phyloP scores from a whole-genome alignment of 257 asterid genomes.

The Eustoma russellianum region DNA sequence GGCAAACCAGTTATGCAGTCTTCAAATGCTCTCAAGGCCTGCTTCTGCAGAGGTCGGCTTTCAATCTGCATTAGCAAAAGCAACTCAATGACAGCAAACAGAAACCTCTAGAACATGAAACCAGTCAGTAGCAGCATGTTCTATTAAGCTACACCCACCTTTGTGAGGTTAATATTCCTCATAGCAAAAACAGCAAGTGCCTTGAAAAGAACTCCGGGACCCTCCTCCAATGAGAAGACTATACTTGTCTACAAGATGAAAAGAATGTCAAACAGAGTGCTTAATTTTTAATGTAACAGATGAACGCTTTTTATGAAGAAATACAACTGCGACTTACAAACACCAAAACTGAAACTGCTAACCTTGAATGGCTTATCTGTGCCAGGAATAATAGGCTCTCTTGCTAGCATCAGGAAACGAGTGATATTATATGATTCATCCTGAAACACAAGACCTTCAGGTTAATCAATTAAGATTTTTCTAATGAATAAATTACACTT shows the following conservation, averaged over 20 bases:
- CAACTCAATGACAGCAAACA: background rate
- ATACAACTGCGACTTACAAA: background rate
- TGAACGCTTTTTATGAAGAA: too few relatives aligned
- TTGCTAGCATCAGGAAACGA: slow-evolving; percentile 93
- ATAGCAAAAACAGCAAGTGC: slow-evolving; percentile 96
- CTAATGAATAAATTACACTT: too few relatives aligned
- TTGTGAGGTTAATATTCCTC: slow-evolving; percentile 91
- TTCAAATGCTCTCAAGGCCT: slow-evolving; percentile 54
- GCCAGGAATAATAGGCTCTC: slow-evolving; percentile 98
- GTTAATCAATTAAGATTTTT: slow-evolving; percentile 5
- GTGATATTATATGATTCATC: slow-evolving; percentile 92
- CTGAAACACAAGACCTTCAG: slow-evolving; percentile 30
- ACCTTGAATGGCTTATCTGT: slow-evolving; percentile 94
- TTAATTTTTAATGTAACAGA: background rate
- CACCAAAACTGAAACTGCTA: slow-evolving; percentile 4
- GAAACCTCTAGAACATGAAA: background rate
- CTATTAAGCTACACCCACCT: slow-evolving; percentile 35
- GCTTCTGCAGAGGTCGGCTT: slow-evolving; percentile 93
- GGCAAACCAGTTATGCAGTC: slow-evolving; percentile 49
- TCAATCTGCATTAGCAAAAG: slow-evolving; percentile 52
- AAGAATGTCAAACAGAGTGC: background rate
- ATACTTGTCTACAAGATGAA: slow-evolving; percentile 67
- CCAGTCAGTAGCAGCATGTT: background rate
- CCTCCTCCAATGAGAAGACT: slow-evolving; percentile 98
- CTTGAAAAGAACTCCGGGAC: slow-evolving; percentile 97